phyloP scores from a whole-genome alignment of 208 protist species.

The Tetramitus jugosus region DNA sequence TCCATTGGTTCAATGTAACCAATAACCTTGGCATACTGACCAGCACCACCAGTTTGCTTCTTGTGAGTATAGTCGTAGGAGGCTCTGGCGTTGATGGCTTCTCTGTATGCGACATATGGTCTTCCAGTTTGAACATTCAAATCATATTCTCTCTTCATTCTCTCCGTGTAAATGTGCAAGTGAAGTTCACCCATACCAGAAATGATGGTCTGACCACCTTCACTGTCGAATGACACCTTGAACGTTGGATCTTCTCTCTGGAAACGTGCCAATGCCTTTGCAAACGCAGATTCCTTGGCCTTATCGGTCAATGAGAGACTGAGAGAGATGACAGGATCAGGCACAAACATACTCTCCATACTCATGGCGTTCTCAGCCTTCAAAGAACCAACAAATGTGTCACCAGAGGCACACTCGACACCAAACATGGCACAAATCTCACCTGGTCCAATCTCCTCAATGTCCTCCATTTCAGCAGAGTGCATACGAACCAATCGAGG shows the following conservation, averaged over 20 bases:
- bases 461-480: conserved; percentile 84
- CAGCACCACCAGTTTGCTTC: conserved; percentile 95
- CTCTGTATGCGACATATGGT: conserved; percentile 72
- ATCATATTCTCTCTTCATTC: conserved; percentile 84
- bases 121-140: conserved; percentile 75
- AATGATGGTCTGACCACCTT: conserved; percentile 86
- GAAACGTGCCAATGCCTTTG: conserved; percentile 78
- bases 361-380: conserved; percentile 62
- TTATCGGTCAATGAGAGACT: conserved; percentile 77
- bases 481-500: conserved; percentile 96
- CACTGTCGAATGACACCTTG: conserved; percentile 73
- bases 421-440: conserved; percentile 98
- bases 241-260: conserved; percentile 94
- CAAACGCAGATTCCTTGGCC: conserved; percentile 74
- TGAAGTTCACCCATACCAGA: conserved; percentile 94
- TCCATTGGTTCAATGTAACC: conserved; percentile 82
- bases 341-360: conserved; percentile 92
- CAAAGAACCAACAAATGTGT: conserved; percentile 74
- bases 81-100: conserved; percentile 67
- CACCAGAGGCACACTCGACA: conserved; percentile 91
- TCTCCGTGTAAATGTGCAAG: conserved; percentile 90
- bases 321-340: conserved; percentile 93
- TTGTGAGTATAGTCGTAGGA: conserved; percentile 96
- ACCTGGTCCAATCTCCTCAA: conserved; percentile 80
- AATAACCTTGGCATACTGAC: conserved; percentile 93